phyloP scores from a whole-genome alignment of 257 asterid genomes.

The Nicotiana tomentosiformis region DNA sequence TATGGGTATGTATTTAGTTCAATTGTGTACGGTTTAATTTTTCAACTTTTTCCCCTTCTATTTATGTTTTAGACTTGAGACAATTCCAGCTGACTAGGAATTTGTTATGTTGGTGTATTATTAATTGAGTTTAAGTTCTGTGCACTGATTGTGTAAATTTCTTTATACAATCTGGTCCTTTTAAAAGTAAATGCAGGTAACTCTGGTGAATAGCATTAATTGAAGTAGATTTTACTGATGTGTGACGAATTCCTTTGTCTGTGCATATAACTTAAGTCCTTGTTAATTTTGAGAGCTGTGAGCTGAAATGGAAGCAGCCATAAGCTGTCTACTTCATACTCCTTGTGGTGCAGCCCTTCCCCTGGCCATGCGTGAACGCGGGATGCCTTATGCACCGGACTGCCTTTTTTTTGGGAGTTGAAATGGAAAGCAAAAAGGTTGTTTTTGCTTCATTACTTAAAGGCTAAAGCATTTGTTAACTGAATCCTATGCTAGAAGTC shows the following conservation, averaged over 20 bases:
- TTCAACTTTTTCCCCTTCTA: neutral
- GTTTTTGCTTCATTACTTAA: neutral
- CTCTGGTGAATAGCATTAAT: no score
- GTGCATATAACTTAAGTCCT: no score
- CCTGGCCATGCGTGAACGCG: no score
- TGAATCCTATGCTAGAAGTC: neutral
- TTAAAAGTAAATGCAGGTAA: no score
- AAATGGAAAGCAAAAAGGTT: neutral
- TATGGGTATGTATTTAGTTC: conserved; percentile 22
- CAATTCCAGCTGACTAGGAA: neutral
- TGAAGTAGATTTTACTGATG: no score
- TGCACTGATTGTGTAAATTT: no score
- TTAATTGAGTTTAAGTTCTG: neutral
- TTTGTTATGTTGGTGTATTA: neutral
- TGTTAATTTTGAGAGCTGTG: neutral
- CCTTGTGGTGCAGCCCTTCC: no score
- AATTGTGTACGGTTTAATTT: neutral
- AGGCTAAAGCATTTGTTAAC: neutral
- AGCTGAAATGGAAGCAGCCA: neutral
- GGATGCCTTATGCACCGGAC: no score
- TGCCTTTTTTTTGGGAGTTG: neutral
- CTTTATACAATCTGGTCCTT: no score
- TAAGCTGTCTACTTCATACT: no score
- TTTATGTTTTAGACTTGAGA: neutral
- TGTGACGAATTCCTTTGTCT: no score